Percentiles rank a stretch among this genome's conserved stretches.
phyloP scores from a whole-genome alignment of 768 basidiomycete genomes.

The Zangia roseola region DNA sequence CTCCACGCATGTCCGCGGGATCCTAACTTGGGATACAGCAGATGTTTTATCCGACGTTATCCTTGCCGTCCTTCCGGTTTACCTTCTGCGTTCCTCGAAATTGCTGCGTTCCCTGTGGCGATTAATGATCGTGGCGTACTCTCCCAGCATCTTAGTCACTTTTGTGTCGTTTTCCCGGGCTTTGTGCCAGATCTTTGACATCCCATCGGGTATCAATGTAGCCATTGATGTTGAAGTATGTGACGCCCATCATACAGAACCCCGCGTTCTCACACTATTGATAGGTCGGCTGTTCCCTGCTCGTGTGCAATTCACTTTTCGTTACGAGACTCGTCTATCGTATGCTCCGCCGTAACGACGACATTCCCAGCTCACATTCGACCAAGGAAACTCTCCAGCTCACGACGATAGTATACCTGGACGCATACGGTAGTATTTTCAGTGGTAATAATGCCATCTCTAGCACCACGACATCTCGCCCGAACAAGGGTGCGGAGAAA shows the following conservation, averaged over 20 bases:
- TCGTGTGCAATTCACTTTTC: slow-evolving; percentile 15
- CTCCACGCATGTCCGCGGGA: background rate
- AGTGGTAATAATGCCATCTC: background rate
- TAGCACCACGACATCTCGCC: background rate
- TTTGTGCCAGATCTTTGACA: slow-evolving; percentile 5
- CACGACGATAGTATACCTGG: slow-evolving; percentile 10
- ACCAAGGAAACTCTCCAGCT: background rate
- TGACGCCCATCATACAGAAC: background rate
- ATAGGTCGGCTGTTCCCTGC: slow-evolving; percentile 15
- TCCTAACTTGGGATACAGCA: slow-evolving; percentile 11
- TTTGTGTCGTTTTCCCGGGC: slow-evolving; percentile 4
- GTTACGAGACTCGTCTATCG: slow-evolving; percentile 9
- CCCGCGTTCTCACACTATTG: background rate
- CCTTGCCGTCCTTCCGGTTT: slow-evolving; percentile 11
- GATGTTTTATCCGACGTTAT: slow-evolving; percentile 20
- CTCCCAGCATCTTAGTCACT: slow-evolving; percentile 11
- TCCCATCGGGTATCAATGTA: background rate
- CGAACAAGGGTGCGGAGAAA: background rate
- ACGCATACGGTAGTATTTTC: background rate
- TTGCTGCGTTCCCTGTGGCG: slow-evolving; percentile 5
- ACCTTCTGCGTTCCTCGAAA: slow-evolving; percentile 3
- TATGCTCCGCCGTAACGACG: background rate
- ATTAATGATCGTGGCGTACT: slow-evolving; percentile 4
- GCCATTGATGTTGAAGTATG: slow-evolving; percentile 17
- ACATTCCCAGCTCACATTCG: background rate